Conservation (phyloP, 2,329 filamentous ascomycete genomes). For the Pseudopyrenochaeta lycopersici region DNA sequence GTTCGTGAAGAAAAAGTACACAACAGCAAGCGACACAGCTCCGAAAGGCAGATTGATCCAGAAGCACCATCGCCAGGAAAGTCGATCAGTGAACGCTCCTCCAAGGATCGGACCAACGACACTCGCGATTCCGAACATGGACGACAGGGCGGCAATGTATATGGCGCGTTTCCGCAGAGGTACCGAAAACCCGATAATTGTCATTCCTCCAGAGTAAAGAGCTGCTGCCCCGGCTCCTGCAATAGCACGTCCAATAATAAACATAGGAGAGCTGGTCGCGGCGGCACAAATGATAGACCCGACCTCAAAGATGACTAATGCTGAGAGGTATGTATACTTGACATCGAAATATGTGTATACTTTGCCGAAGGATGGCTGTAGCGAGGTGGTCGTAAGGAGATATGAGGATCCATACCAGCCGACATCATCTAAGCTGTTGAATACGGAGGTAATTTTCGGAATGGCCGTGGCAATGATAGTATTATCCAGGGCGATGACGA, state of each 20-base stretch:
- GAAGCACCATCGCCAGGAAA: slow-evolving; percentile 53
- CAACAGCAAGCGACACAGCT: slow-evolving; percentile 44
- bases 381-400: slow-evolving; percentile 55
- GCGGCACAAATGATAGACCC: slow-evolving; percentile 65
- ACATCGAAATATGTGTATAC: slow-evolving; percentile 69
- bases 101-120: slow-evolving; percentile 55
- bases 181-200: slow-evolving; percentile 56
- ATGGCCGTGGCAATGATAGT: slow-evolving; percentile 52
- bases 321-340: slow-evolving; percentile 60
- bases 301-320: slow-evolving; percentile 58
- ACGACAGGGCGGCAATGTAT: slow-evolving; percentile 48
- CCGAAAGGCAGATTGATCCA: slow-evolving; percentile 58
- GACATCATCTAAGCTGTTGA: slow-evolving; percentile 52
- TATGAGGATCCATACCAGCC: slow-evolving; percentile 56
- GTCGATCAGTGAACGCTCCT: slow-evolving; percentile 52
- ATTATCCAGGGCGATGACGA: slow-evolving; percentile 51
- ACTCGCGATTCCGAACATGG: slow-evolving; percentile 51
- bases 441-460: slow-evolving; percentile 52
- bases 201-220: slow-evolving; percentile 62
- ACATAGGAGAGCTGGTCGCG: slow-evolving; percentile 58
- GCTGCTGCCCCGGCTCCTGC: slow-evolving; percentile 64
- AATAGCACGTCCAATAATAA: slow-evolving; percentile 65
- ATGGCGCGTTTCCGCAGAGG: slow-evolving; percentile 55
- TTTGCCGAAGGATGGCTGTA: slow-evolving; percentile 60
- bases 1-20: slow-evolving; percentile 44